These are phyloP conservation scores for apple (Malus domestica) DNA, from an alignment of 306 rosid genomes.

Conservation along the genomic window DNA sequence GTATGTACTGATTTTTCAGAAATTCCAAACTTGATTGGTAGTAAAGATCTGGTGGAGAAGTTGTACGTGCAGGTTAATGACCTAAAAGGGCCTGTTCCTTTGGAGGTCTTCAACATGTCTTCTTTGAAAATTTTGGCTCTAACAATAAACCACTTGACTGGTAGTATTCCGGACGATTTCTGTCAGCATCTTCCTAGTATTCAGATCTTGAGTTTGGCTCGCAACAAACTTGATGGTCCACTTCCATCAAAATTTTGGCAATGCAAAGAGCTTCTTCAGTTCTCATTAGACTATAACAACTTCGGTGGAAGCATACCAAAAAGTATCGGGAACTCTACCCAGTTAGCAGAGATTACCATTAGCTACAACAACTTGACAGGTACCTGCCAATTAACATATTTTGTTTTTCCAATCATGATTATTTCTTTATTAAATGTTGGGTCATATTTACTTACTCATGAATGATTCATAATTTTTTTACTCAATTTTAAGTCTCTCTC, in stretches of 20 bases:
- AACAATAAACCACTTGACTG: background rate
- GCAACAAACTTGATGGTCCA: background rate
- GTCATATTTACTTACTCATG: background rate
- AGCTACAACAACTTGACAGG: slow-evolving; percentile 4
- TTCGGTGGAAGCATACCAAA: slow-evolving; percentile 12
- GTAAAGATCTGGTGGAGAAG: background rate
- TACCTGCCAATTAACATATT: background rate
- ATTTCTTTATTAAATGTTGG: background rate
- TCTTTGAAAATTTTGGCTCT: background rate
- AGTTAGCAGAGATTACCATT: background rate
- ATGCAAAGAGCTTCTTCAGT: background rate
- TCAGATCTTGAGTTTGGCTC: background rate
- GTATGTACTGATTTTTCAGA: background rate
- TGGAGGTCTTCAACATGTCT: slow-evolving; percentile 4
- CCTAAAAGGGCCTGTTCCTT: slow-evolving; percentile 10
- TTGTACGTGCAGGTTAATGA: background rate
- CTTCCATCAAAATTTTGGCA: slow-evolving; percentile 14
- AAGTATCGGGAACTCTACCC: slow-evolving; percentile 4
- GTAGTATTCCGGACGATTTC: background rate
- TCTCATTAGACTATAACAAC: background rate
- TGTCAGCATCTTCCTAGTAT: background rate
- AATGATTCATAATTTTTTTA: background rate
- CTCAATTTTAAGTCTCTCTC: background rate
- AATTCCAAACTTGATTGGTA: slow-evolving; percentile 2
- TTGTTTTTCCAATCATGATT: background rate